Conservation (phyloP, 106 monocot species). For the Phalaenopsis aphrodite region DNA sequence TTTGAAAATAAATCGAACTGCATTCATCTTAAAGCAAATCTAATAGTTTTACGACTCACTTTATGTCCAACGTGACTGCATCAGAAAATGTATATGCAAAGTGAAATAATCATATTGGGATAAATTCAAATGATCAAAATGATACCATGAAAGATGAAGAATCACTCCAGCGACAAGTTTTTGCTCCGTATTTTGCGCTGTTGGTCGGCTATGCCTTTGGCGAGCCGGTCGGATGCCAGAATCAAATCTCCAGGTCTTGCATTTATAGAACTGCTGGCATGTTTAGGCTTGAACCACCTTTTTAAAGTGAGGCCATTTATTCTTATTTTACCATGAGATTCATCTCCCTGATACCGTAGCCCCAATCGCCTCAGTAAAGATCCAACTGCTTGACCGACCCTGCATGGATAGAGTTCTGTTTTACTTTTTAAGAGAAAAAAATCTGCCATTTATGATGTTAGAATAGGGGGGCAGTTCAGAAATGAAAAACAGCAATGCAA, state of each 20-base stretch:
- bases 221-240: constrained; percentile 37
- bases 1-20: too few species aligned
- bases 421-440: too few species aligned
- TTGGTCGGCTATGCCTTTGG: constrained; percentile 64
- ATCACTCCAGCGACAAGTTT: constrained; percentile 29
- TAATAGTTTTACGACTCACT: too few species aligned
- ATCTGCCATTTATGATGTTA: too few species aligned
- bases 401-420: constrained; percentile 11
- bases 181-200: constrained; percentile 73
- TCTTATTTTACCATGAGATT: constrained; percentile 74
- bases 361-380: constrained; percentile 73
- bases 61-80: too few species aligned
- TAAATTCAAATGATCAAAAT: background rate
- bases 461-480: background rate
- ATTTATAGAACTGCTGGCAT: constrained; percentile 17
- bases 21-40: too few species aligned
- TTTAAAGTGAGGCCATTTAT: constrained; percentile 62
- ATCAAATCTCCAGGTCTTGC: constrained; percentile 33
- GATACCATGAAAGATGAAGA: background rate
- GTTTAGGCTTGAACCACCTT: constrained; percentile 83
- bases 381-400: constrained; percentile 73
- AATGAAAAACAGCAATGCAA: background rate
- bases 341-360: constrained; percentile 60
- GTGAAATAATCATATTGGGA: background rate
- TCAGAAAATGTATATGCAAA: too few species aligned